Conservation (phyloP, 1,284 basidiomycete species). For the Tilletia walkeri region DNA sequence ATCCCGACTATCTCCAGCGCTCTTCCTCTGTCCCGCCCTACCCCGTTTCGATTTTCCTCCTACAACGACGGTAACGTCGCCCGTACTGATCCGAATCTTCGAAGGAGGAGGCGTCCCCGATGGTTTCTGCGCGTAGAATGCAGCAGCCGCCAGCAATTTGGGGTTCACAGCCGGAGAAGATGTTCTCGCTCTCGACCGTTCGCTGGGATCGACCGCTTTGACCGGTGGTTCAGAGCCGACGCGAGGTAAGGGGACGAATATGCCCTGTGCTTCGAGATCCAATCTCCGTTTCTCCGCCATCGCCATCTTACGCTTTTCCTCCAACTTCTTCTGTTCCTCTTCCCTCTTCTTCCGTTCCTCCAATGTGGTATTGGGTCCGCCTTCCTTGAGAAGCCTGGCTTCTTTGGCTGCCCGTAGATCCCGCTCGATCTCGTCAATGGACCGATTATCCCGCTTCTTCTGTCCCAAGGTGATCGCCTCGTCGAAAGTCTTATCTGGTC, state of each 20-base stretch:
- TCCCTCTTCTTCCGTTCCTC: constrained; percentile 26
- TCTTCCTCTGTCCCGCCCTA: background rate
- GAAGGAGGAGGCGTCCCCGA: background rate
- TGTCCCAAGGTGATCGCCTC: constrained; percentile 27
- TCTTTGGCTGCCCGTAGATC: constrained; percentile 34
- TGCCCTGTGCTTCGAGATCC: constrained; percentile 9
- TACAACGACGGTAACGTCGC: too few relatives aligned
- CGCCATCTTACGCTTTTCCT: constrained; percentile 24
- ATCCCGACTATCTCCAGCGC: background rate
- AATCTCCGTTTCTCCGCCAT: constrained; percentile 34
- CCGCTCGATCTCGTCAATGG: constrained; percentile 43
- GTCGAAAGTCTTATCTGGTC: background rate
- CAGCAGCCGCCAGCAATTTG: background rate
- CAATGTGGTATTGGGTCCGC: constrained; percentile 21
- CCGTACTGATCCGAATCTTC: background rate
- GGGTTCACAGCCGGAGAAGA: background rate
- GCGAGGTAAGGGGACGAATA: background rate
- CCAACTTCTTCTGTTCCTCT: constrained; percentile 30
- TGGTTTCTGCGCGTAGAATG: background rate
- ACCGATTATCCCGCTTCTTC: constrained; percentile 35
- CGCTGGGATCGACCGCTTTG: background rate
- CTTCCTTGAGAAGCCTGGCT: constrained; percentile 16
- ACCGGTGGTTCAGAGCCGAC: too few relatives aligned
- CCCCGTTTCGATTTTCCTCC: background rate
- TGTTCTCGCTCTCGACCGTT: constrained; percentile 21